Evolutionary conservation across 2,329 filamentous ascomycete genomes (phyloP).

Genomic region (Zasmidium cellare): DNA sequence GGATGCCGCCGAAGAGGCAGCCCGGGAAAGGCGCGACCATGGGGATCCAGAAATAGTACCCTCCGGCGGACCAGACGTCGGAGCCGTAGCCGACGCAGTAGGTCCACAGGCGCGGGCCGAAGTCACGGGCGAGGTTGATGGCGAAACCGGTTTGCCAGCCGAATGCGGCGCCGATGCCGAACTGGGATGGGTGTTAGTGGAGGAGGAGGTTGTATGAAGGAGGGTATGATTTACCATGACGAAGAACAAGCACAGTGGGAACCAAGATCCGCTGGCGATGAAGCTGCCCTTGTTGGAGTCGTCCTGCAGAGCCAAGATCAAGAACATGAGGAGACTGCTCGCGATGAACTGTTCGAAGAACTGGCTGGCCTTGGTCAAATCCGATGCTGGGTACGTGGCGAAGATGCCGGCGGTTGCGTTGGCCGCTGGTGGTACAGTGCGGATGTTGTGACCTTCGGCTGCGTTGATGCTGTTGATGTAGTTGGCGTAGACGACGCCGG

Average conservation of each 20-base stretch:
- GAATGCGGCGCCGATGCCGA: constrained; percentile 66
- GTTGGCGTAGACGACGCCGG: constrained; percentile 47
- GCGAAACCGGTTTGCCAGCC: constrained; percentile 71
- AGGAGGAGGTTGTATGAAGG: not conserved
- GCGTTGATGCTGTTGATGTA: constrained; percentile 58
- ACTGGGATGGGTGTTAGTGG: constrained; percentile 32
- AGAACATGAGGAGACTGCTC: constrained; percentile 65
- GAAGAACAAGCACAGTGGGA: constrained; percentile 64
- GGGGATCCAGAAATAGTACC: constrained; percentile 68
- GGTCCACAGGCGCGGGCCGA: constrained; percentile 66
- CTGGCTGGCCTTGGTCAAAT: constrained; percentile 63
- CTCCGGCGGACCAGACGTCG: constrained; percentile 63
- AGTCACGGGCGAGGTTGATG: constrained; percentile 69
- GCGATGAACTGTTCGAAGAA: constrained; percentile 72
- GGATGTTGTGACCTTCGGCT: constrained; percentile 59
- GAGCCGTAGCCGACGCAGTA: constrained; percentile 67
- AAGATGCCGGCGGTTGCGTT: constrained; percentile 67
- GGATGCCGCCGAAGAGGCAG: constrained; percentile 61
- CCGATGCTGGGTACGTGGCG: constrained; percentile 65
- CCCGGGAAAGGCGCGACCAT: constrained; percentile 68
- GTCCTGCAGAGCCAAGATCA: constrained; percentile 68
- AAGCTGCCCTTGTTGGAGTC: constrained; percentile 42
- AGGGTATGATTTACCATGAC: constrained; percentile 45
- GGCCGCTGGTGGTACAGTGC: constrained; percentile 60
- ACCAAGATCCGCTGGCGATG: constrained; percentile 43